Evolutionary conservation across 2,329 filamentous ascomycete species (phyloP), one percentile per base, ranked within the genome.

Genomic region (Microsporum canis): DNA sequence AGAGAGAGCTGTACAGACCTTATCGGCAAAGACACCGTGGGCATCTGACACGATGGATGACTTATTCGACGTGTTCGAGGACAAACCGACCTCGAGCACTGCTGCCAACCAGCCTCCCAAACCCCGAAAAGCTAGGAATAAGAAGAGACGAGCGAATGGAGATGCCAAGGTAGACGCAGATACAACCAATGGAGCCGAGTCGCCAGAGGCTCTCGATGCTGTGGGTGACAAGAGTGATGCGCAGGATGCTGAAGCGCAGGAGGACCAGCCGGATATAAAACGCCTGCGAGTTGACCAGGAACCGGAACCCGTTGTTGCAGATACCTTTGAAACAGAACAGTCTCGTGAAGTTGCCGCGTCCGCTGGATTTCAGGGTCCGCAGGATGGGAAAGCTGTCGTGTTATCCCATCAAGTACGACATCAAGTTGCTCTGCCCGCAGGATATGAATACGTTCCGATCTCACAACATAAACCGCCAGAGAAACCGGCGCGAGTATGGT

Each of bases 331-430:
- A 77, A 97, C 94, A 10, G 91, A 94, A 71, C 86, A 96, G 76
- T 95, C 91, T 65, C 83, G 92, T 79, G 89, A 97, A 75, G 83
- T 99, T 43, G 89, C 88, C 27, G 88, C 87, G 31, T 87, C 89
- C 4, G 84, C 86, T 36, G 91, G 89, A 66, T 80, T 79, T 63
- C 84, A 81, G 71, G 80, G 76, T 63, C 84, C 83, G 65, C 84
- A 83, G 66, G 78, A 81, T 33, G 79, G 84, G 55, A 66, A 70
- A 14, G 84, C 87, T 4, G 84, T 99, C 33, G 87, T 95, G 27
- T 77, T 99, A 59, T 92, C 90, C 55, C 95, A 99, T 78, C 96
- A 99, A 78, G 95, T 99, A 68, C 91, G 95, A 75, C 94, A 99
- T 80, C 92, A 99, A 76, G 94, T 97, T 67, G 89, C 94, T 10